phyloP scores from a whole-genome alignment of 129 eudicot species.

The Chrysanthemum lavandulifolium region DNA sequence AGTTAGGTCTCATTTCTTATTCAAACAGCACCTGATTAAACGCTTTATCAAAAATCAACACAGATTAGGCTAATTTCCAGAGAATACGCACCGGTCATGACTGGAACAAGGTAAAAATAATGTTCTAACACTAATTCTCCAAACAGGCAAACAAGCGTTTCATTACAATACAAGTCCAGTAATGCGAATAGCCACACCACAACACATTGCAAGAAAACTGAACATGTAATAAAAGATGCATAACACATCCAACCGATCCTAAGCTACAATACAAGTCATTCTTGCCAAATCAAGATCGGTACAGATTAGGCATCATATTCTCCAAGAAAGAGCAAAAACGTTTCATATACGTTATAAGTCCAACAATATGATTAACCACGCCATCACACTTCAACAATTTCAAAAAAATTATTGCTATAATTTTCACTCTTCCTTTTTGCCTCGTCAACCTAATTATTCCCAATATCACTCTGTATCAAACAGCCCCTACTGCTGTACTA shows the following conservation, averaged over 20 bases:
- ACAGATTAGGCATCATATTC: constrained; percentile 15
- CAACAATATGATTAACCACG: too few species aligned
- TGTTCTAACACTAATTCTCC: too few species aligned
- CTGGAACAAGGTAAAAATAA: background rate
- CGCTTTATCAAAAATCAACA: background rate
- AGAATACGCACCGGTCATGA: background rate
- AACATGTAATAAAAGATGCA: background rate
- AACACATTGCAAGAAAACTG: background rate
- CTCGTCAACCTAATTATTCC: too few species aligned
- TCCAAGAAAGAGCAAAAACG: too few species aligned
- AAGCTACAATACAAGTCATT: background rate
- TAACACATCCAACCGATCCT: background rate
- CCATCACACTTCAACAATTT: too few species aligned
- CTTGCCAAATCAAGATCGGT: constrained; percentile 15
- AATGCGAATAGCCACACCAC: background rate
- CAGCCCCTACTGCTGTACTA: too few species aligned
- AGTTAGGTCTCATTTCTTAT: constrained; percentile 3
- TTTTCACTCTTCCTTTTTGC: too few species aligned
- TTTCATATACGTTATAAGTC: too few species aligned
- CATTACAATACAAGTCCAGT: background rate
- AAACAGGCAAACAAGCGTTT: background rate
- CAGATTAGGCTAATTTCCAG: constrained; percentile 9
- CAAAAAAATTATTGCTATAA: too few species aligned
- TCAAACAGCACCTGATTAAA: too few species aligned
- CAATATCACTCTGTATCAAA: too few species aligned